Base-by-base conservation (phyloP, 352 stramenopile species). In the Pythium aristosporum region DNA sequence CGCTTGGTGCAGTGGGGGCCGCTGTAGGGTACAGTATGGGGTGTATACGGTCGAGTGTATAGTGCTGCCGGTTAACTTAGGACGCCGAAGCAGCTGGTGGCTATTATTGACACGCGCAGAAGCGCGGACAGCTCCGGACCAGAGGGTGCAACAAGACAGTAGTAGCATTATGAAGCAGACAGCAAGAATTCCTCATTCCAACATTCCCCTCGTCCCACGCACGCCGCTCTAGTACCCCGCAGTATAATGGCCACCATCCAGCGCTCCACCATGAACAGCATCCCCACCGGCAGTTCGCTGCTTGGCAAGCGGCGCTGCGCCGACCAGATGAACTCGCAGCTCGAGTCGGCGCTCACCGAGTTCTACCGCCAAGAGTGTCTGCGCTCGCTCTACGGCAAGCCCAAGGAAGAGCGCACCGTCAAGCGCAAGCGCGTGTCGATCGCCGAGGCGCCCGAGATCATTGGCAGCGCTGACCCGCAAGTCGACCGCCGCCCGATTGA, bases 321-420 rank as follows among this genome's bases (percentile, higher is more conserved):
- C 46, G 76, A 74, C 41, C 74, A 92, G 61, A 87, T 87, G 69
- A 70, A 60, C 20, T 68, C 65, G 49, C 63, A 71, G 23, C 65
- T 77, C 59, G 83, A 92, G 72, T 77, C 78, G 44, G 80, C 75
- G 70, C 67, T 92, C 55, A 92, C 84, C 36, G 84, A 92, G 72
- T 92, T 86, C 74, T 92, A 92, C 72, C 81, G 84, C 61, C 81
- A 89, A 56, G 84, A 91, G 66, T 92, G 84, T 52, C 76, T 92
- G 48, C 81, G 81, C 54, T 73, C 84, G 47, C 73, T 92, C 58
- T 91, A 92, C 25, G 25, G 25, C 74, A 78, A 76, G 63, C 57
- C 51, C 32, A 51, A 25, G 7, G 15, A 48, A 23, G 16, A 23
- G 10, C 37, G 37, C 37, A 42, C 11, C 2, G 39, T 49, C 25